Base-by-base conservation (phyloP, 2,329 filamentous ascomycete species). In the Corinectria fuckeliana region DNA sequence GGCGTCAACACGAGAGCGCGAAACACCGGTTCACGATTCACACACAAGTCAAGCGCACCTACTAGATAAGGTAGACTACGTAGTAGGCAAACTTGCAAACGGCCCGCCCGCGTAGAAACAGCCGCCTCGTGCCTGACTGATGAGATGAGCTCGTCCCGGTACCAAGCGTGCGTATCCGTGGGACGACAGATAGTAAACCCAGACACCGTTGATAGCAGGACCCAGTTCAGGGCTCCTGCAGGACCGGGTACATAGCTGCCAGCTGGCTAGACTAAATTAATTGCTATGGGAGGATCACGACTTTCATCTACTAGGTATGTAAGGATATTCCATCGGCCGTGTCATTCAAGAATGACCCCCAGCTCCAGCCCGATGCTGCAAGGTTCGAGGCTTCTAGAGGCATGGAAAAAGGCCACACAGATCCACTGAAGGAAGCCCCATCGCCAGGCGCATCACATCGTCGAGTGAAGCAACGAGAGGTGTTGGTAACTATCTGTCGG, bases 151-250 rank as follows among this genome's bases (percentile, higher is more conserved):
- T n/a, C n/a, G 16, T 38, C 10, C 36, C 38, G 16, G 38, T 38
- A 36, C 26, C 41, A 21, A 10, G 7, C 14, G 26, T 53, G 18
- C 28, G 28, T 26, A 18, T 9, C 21, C 23, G 16, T 28, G 14
- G 30, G 32, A 36, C 26, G 45, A 50, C n/a, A 32, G 55, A 52
- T 32, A 30, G 47, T 23, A 28, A 49, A 23, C 50, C 28, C 44
- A 50, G 23, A 14, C 47, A 49, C 50, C 50, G 39, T 45, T 30
- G 45, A 45, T 25, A 49, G 47, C 56, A 50, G 56, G 41, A 34
- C 48, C 48, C 48, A 50, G 45, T 47, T 48, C 38, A 44, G 50
- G 20, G 36, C 38, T 54, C 45, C 50, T 54, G 23, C 56, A 3
- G 34, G 41, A 41, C 55, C 18, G 28, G 56, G 44, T 42, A 52